Conservation (phyloP, 208 protist genomes). For the Phytomonas sp. region DNA sequence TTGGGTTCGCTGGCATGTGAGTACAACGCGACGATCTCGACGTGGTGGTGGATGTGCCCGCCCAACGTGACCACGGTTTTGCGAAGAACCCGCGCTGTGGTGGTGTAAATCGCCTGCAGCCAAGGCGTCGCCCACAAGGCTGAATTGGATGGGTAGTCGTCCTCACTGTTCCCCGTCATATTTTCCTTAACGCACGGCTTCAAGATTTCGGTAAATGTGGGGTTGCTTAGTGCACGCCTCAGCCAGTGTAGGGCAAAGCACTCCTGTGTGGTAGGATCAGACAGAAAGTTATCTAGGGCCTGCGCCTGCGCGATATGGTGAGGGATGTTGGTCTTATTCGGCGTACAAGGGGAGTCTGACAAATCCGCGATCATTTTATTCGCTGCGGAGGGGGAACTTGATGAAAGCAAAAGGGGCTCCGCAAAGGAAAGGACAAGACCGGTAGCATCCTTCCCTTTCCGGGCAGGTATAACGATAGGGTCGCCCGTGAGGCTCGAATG, state of each 20-base stretch:
- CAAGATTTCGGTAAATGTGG: background rate
- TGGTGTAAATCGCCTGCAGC: background rate
- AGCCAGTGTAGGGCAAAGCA: background rate
- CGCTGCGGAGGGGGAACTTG: background rate
- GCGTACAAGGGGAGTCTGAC: background rate
- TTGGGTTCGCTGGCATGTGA: background rate
- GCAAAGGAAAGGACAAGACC: background rate
- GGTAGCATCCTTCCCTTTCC: background rate
- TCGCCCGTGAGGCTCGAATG: background rate
- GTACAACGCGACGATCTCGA: background rate
- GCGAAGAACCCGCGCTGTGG: background rate
- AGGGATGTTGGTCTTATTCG: background rate
- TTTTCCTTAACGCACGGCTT: background rate
- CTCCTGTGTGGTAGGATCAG: background rate
- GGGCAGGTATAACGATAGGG: background rate
- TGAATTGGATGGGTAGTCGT: background rate
- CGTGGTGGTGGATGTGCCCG: slow-evolving; percentile 4
- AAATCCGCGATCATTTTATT: background rate
- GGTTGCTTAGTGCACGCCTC: background rate
- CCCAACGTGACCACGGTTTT: background rate
- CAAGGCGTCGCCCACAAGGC: background rate
- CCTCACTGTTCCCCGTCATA: background rate
- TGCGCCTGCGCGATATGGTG: background rate
- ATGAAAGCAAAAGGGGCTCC: background rate
- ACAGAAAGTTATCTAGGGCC: background rate